A percentile compares a stretch with the other conserved stretches of the same genome.
Conservation (phyloP, 2,329 filamentous ascomycete genomes). For the Bisporella sp. region DNA sequence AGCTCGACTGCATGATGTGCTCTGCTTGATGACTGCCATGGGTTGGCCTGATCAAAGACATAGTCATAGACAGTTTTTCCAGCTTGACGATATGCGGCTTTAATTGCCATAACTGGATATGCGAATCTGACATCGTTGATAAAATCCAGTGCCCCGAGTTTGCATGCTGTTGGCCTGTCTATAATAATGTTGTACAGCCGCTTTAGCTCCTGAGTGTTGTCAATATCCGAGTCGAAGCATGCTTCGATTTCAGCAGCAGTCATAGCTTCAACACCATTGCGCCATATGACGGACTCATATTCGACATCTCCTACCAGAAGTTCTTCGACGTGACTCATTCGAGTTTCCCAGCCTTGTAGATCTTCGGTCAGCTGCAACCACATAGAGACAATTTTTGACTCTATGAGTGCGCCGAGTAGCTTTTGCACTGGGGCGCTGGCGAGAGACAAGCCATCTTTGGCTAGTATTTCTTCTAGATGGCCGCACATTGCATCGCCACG, state of each 20-base stretch:
- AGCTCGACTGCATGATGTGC: constrained; percentile 42
- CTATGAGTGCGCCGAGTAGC: not conserved
- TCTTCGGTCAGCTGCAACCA: not conserved
- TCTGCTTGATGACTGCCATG: constrained; percentile 38
- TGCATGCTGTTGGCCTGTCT: not conserved
- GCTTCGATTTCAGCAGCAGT: constrained; percentile 27
- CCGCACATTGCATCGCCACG: constrained; percentile 19
- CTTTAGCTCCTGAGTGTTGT: not conserved
- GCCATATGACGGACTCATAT: constrained; percentile 39
- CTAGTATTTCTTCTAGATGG: not conserved
- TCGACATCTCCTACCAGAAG: constrained; percentile 37
- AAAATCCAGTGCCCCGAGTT: not conserved
- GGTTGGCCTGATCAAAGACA: constrained; percentile 38
- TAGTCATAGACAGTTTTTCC: constrained; percentile 32
- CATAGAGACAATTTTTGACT: not conserved
- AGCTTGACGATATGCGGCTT: not conserved
- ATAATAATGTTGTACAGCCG: not conserved
- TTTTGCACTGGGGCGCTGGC: not conserved
- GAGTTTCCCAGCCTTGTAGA: constrained; percentile 29
- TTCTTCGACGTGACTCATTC: constrained; percentile 27
- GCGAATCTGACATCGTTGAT: not conserved
- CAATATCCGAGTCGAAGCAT: constrained; percentile 26
- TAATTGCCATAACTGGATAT: not conserved
- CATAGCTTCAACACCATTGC: constrained; percentile 33
- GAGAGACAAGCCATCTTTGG: not conserved